Percentiles rank a stretch among this genome's conserved stretches.
Conservation (phyloP, 2,329 filamentous ascomycete genomes). For the Fusarium sp. region DNA sequence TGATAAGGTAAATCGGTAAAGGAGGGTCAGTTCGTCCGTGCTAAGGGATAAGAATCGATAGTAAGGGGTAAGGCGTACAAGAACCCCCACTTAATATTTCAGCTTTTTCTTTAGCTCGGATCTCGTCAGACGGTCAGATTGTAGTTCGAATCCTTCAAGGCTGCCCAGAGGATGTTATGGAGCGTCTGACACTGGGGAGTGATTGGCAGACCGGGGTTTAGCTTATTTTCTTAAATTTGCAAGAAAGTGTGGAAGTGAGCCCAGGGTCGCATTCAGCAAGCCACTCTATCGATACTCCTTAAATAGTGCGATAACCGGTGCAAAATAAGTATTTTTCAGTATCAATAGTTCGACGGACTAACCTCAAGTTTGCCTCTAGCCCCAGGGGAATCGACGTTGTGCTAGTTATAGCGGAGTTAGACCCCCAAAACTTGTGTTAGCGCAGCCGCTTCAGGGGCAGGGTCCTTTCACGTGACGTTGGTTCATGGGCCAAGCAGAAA, state of each 20-base stretch:
- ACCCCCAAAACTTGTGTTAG: not conserved
- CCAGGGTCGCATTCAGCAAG: not conserved
- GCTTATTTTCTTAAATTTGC: not conserved
- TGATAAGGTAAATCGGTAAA: not conserved
- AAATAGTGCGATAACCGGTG: not conserved
- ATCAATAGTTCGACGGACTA: not conserved
- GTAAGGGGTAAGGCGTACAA: conserved; percentile 21
- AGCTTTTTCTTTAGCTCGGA: not conserved
- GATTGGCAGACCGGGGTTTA: not conserved
- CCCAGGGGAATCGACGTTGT: not conserved
- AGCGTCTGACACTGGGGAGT: not conserved
- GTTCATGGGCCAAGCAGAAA: not conserved
- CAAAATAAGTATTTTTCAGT: not conserved
- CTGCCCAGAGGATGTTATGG: not conserved
- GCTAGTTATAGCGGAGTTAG: not conserved
- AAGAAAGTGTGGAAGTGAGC: not conserved
- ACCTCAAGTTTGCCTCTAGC: not conserved
- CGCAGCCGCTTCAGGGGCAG: conserved; percentile 3
- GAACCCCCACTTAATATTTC: conserved; percentile 28
- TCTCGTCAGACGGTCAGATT: not conserved
- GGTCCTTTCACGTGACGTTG: conserved; percentile 8
- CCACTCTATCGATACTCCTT: not conserved
- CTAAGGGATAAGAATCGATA: conserved; percentile 22
- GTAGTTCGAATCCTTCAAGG: not conserved
- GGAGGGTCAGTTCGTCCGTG: conserved; percentile 17